These are phyloP conservation scores for Bryum argenteum DNA, from an alignment of 225 moss, liverwort and hornwort genomes.

Conservation along the genomic window DNA sequence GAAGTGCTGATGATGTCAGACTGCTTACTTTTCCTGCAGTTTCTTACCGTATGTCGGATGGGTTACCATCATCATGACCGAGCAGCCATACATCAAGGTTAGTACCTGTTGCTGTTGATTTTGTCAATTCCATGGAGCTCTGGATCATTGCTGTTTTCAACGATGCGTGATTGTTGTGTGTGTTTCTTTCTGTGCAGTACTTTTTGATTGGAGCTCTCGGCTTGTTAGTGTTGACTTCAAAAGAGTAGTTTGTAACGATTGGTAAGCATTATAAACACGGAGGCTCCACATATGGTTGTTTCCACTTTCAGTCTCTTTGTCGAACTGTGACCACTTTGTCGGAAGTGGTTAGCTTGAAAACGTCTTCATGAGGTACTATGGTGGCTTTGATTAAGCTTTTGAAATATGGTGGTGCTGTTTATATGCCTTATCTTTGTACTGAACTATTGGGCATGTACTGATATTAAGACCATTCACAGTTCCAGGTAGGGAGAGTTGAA, in stretches of 20 bases:
- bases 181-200: constrained; percentile 66
- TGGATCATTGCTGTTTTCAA: constrained; percentile 9
- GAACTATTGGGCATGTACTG: background rate
- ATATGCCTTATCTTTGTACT: constrained; percentile 12
- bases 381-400: constrained; percentile 5
- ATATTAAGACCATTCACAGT: no score
- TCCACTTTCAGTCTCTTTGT: constrained; percentile 36
- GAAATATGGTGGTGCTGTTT: constrained; percentile 1
- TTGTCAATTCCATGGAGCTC: background rate
- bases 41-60: constrained; percentile 98
- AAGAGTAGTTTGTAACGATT: constrained; percentile 55
- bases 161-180: background rate
- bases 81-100: constrained; percentile 96
- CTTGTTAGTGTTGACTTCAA: constrained; percentile 91
- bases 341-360: constrained; percentile 25
- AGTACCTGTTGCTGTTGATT: constrained; percentile 20
- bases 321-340: constrained; percentile 21
- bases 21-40: constrained; percentile 35
- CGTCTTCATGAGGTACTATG: constrained; percentile 8
- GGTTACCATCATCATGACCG: constrained; percentile 99
- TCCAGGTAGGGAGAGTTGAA: no score
- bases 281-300: constrained; percentile 45
- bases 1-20: background rate
- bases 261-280: constrained; percentile 29
- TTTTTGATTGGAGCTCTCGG: constrained; percentile 92